Evolutionary conservation across 2,329 filamentous ascomycete genomes (phyloP).

Genomic region (Amesomyces nigricolor): DNA sequence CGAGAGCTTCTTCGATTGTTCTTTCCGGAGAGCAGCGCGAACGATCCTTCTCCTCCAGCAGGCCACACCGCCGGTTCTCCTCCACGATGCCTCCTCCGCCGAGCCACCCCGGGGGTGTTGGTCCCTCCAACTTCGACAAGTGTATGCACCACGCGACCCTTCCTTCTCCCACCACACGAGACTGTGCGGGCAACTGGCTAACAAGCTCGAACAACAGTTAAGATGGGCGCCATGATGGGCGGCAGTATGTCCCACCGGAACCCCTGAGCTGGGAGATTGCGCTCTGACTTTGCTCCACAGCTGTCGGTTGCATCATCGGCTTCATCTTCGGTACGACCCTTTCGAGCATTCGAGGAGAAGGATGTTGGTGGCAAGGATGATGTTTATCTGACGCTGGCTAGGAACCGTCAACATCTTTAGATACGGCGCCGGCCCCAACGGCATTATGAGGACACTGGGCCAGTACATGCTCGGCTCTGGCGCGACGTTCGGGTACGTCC

Average conservation of each 20-base stretch:
- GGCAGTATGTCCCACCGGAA: conserved; percentile 63
- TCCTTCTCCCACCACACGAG: conserved; percentile 3
- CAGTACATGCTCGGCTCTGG: conserved; percentile 97
- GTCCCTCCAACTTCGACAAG: conserved; percentile 51
- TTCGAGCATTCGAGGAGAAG: not conserved
- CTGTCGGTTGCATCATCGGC: conserved; percentile 91
- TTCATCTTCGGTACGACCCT: conserved; percentile 78
- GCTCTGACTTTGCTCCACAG: conserved; percentile 45
- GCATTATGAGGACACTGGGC: conserved; percentile 87
- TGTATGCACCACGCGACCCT: conserved; percentile 33
- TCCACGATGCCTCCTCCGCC: conserved; percentile 32
- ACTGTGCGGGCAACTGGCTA: conserved; percentile 22
- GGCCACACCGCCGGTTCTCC: not conserved
- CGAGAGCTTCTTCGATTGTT: not conserved
- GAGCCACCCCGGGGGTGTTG: conserved; percentile 30
- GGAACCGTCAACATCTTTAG: conserved; percentile 92
- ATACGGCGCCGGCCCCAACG: conserved; percentile 88
- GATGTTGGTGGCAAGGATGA: not conserved
- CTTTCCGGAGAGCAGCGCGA: not conserved
- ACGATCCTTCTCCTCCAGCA: not conserved
- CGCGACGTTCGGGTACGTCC: conserved; percentile 82
- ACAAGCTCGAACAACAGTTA: conserved; percentile 53
- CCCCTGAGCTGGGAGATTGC: not conserved
- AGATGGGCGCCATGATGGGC: conserved; percentile 99
- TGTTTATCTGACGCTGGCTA: conserved; percentile 36